Conservation (phyloP, 768 basidiomycete genomes). For the Tricholoma terreum region DNA sequence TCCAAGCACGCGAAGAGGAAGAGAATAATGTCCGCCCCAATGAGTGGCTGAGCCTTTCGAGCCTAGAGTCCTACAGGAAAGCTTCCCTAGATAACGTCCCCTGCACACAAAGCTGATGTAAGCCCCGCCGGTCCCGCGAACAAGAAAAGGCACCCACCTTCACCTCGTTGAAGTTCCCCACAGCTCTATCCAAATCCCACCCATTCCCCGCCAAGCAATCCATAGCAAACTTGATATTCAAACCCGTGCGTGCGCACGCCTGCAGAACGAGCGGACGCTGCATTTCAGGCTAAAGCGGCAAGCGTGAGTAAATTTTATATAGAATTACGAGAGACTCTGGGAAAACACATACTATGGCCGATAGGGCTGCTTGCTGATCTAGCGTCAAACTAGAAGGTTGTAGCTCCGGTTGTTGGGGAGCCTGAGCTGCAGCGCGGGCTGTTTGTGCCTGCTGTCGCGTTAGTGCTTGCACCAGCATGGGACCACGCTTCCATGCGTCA, state of each 20-base stretch:
- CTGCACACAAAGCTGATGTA: slow-evolving; percentile 31
- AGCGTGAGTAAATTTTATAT: not conserved
- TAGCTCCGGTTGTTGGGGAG: slow-evolving; percentile 23
- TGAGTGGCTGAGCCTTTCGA: too few species aligned
- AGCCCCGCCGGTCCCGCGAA: slow-evolving; percentile 15
- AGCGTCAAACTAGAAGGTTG: slow-evolving; percentile 32
- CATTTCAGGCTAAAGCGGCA: slow-evolving; percentile 52
- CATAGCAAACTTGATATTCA: slow-evolving; percentile 78
- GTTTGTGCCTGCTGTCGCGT: slow-evolving; percentile 25
- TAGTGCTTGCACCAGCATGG: slow-evolving; percentile 65
- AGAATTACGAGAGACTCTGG: slow-evolving; percentile 2
- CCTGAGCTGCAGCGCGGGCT: slow-evolving; percentile 21
- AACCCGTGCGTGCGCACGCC: slow-evolving; percentile 66
- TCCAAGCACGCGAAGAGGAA: slow-evolving; percentile 1
- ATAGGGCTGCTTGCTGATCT: slow-evolving; percentile 50
- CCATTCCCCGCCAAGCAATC: slow-evolving; percentile 83
- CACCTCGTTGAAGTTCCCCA: slow-evolving; percentile 85
- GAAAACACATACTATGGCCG: slow-evolving; percentile 50
- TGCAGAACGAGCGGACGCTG: slow-evolving; percentile 71
- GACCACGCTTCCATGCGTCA: slow-evolving; percentile 75
- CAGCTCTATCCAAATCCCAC: slow-evolving; percentile 79
- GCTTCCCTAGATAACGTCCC: slow-evolving; percentile 51
- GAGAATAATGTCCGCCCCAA: slow-evolving; percentile 1
- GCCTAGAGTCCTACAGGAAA: slow-evolving; percentile 37
- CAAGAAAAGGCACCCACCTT: slow-evolving; percentile 55